Evolutionary conservation across 2,329 filamentous ascomycete genomes (phyloP).

Genomic region (Colletotrichum tropicicola): DNA sequence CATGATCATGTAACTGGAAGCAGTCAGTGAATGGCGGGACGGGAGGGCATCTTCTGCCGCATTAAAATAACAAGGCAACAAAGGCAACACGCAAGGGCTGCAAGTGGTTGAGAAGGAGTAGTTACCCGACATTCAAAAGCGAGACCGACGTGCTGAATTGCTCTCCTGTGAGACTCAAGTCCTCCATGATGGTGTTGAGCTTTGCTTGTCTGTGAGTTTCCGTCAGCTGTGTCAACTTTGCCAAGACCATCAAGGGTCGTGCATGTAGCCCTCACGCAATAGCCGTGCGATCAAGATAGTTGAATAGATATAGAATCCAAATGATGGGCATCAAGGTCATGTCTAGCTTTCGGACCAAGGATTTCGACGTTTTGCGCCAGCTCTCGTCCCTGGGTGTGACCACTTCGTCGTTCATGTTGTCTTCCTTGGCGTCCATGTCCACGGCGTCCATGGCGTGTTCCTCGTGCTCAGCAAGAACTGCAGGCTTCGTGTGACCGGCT

Average conservation of each 20-base stretch:
- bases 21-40: background rate
- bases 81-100: no score
- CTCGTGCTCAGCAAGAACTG: background rate
- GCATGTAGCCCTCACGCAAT: constrained; percentile 33
- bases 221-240: no score
- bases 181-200: constrained; percentile 3
- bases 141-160: constrained; percentile 15
- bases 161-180: background rate
- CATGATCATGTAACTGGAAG: constrained; percentile 38
- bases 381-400: background rate
- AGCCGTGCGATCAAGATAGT: constrained; percentile 36
- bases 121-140: constrained; percentile 31
- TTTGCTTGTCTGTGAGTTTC: background rate
- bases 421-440: background rate
- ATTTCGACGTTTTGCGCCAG: background rate
- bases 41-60: background rate
- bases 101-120: no score
- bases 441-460: background rate
- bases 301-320: constrained; percentile 37
- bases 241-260: no score
- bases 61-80: no score
- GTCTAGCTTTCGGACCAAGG: constrained; percentile 34
- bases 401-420: background rate
- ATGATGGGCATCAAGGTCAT: constrained; percentile 36
- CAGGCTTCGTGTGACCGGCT: background rate